A percentile compares a stretch with the other conserved stretches of the same genome.
Conservation (phyloP, 352 stramenopile species). For the Phytophthora sp. region DNA sequence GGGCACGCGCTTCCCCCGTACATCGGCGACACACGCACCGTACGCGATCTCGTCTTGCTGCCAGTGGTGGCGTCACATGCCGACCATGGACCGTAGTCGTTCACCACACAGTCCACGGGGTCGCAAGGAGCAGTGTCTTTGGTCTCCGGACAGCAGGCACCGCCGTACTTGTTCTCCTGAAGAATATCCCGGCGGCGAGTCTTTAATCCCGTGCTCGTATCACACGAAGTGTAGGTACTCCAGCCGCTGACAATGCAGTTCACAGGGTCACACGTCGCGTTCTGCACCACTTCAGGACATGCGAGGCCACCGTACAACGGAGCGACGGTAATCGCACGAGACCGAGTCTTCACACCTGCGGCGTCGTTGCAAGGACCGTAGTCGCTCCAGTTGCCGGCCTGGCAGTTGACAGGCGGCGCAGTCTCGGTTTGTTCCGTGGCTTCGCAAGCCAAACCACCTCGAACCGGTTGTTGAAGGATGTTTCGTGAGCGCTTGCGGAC, state of each 20-base stretch:
- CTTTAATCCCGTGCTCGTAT: conserved; percentile 40
- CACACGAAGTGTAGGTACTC: conserved; percentile 41
- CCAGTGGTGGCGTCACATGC: conserved; percentile 37
- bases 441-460: conserved; percentile 49
- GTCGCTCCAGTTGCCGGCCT: conserved; percentile 50
- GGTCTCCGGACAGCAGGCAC: conserved; percentile 33
- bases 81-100: conserved; percentile 41
- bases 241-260: conserved; percentile 60
- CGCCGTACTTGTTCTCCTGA: conserved; percentile 42
- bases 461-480: conserved; percentile 40
- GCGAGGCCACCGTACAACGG: conserved; percentile 54
- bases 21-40: conserved; percentile 27
- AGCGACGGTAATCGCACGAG: conserved; percentile 39
- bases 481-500: conserved; percentile 39
- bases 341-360: conserved; percentile 38
- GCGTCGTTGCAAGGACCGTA: conserved; percentile 49
- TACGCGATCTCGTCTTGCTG: conserved; percentile 43
- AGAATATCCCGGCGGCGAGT: conserved; percentile 45
- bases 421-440: conserved; percentile 37
- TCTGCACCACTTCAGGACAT: conserved; percentile 43
- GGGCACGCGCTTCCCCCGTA: conserved; percentile 52
- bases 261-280: conserved; percentile 56
- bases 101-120: conserved; percentile 47
- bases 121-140: conserved; percentile 40
- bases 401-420: conserved; percentile 56